Evolutionary conservation across 1,284 basidiomycete genomes (phyloP).

Genomic region (Austroboletus niveus): DNA sequence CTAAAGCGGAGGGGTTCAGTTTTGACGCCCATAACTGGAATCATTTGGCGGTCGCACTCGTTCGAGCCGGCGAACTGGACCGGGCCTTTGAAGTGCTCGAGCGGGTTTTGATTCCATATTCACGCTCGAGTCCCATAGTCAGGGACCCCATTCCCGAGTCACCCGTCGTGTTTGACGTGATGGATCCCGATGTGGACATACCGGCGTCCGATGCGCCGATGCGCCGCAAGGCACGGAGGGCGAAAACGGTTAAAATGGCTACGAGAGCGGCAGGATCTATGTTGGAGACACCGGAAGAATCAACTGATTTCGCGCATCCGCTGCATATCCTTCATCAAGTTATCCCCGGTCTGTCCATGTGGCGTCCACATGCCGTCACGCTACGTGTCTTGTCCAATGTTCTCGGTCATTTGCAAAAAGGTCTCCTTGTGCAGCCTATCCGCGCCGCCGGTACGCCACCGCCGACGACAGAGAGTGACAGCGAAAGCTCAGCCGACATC

Average conservation of each 20-base stretch:
- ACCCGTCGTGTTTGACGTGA: constrained; percentile 44
- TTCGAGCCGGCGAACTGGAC: constrained; percentile 76
- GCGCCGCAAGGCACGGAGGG: constrained; percentile 30
- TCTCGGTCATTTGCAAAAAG: constrained; percentile 48
- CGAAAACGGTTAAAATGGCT: constrained; percentile 13
- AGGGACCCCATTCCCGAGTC: constrained; percentile 42
- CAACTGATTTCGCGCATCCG: constrained; percentile 50
- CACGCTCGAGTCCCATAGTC: constrained; percentile 33
- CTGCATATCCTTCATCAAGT: constrained; percentile 61
- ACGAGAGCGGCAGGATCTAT: constrained; percentile 19
- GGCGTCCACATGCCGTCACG: constrained; percentile 58
- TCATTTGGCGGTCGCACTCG: constrained; percentile 72
- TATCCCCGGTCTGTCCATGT: constrained; percentile 61
- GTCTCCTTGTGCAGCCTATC: constrained; percentile 48
- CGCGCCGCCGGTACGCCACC: constrained; percentile 19
- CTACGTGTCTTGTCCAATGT: constrained; percentile 47
- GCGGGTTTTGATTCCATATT: constrained; percentile 69
- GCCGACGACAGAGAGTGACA: constrained; percentile 6
- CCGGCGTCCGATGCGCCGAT: constrained; percentile 33
- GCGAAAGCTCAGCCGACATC: constrained; percentile 26
- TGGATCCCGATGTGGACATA: constrained; percentile 17
- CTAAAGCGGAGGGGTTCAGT: constrained; percentile 68
- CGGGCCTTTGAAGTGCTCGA: constrained; percentile 86
- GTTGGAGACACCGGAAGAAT: constrained; percentile 18
- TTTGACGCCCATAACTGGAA: constrained; percentile 97